Conservation (phyloP, 225 moss, liverwort and hornwort genomes). For the Marchantia polymorpha region DNA sequence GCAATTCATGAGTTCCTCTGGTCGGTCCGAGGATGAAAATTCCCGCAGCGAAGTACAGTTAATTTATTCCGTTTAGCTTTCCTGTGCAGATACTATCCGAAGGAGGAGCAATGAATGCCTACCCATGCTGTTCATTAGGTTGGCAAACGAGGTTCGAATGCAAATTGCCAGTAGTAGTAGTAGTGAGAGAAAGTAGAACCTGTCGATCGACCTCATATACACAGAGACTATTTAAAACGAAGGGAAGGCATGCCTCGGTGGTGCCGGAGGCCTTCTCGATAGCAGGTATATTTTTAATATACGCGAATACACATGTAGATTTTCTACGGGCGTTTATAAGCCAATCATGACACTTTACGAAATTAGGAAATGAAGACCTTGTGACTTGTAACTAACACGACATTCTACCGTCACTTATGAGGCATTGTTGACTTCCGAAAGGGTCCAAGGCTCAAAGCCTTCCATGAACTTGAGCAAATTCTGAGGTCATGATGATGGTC, state of each 20-base stretch:
- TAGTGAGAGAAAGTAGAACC: too few relatives aligned
- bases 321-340: neutral
- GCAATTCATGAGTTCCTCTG: neutral
- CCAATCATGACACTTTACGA: neutral
- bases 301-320: neutral
- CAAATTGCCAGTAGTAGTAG: too few relatives aligned
- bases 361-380: slow-evolving; percentile 5
- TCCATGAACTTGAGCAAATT: slow-evolving; percentile 4
- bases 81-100: neutral
- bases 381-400: slow-evolving; percentile 7
- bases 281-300: neutral
- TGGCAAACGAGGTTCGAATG: too few relatives aligned
- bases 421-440: slow-evolving; percentile 4
- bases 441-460: neutral
- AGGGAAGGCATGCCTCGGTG: too few relatives aligned
- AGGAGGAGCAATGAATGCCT: neutral
- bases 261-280: too few relatives aligned
- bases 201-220: too few relatives aligned
- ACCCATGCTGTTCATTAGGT: too few relatives aligned
- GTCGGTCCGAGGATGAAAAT: neutral
- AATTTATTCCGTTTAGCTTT: neutral
- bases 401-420: slow-evolving; percentile 8
- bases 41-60: neutral
- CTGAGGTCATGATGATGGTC: slow-evolving; percentile 8
- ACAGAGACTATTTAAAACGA: too few relatives aligned